phyloP scores from a whole-genome alignment of 2,329 filamentous ascomycete genomes.

The Tolypocladium nubicola region DNA sequence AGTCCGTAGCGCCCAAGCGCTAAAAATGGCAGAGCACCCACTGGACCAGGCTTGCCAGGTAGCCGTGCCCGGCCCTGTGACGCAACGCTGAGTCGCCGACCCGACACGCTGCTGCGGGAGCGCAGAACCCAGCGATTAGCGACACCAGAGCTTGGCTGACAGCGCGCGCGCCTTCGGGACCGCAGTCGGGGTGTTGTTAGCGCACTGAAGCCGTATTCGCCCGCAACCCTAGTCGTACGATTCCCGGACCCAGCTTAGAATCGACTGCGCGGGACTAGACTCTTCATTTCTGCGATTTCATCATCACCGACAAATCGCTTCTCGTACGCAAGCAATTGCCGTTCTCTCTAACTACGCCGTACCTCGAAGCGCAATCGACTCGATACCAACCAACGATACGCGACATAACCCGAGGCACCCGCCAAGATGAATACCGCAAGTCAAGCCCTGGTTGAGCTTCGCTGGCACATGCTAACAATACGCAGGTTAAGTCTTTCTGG shows the following conservation, averaged over 20 bases:
- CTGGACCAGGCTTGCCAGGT: neutral
- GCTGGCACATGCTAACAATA: constrained; percentile 1
- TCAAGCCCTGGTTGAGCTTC: neutral
- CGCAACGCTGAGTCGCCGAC: neutral
- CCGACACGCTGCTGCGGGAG: too few relatives aligned
- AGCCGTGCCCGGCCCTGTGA: neutral
- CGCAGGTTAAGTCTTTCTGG: constrained; percentile 56
- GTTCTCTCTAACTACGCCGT: too few relatives aligned
- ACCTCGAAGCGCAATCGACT: neutral
- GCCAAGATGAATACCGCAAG: constrained; percentile 45
- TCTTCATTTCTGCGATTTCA: neutral
- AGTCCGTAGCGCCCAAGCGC: neutral
- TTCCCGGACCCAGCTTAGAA: neutral
- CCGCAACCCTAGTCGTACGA: neutral
- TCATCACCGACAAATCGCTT: neutral
- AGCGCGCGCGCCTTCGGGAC: too few relatives aligned
- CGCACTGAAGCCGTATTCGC: neutral
- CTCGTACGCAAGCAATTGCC: neutral
- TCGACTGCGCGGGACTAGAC: neutral
- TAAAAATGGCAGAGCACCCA: neutral
- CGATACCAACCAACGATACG: neutral
- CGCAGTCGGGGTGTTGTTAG: neutral
- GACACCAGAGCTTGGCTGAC: too few relatives aligned
- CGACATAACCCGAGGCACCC: neutral
- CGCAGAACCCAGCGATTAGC: too few relatives aligned